These are phyloP conservation scores for Fusarium globosum DNA, from an alignment of 2,329 filamentous ascomycete species.

Conservation along the genomic window DNA sequence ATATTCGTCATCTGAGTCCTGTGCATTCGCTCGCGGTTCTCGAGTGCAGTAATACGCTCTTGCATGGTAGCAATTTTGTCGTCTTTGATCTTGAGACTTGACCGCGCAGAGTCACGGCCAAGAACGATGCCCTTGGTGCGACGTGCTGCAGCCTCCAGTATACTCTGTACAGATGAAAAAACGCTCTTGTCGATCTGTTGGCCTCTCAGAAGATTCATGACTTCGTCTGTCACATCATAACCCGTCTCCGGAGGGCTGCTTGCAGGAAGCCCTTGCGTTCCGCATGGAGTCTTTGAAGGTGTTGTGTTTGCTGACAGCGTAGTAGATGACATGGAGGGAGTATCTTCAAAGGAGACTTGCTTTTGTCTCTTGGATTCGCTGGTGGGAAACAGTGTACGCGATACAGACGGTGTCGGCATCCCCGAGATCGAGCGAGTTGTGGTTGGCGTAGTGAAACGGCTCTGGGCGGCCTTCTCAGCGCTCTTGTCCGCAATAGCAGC, in stretches of 20 bases:
- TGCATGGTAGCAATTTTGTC: slow-evolving; percentile 52
- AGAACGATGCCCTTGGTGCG: slow-evolving; percentile 69
- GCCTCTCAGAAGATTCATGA: slow-evolving; percentile 61
- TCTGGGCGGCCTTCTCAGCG: slow-evolving; percentile 41
- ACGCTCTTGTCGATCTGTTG: slow-evolving; percentile 54
- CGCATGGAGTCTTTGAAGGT: slow-evolving; percentile 9
- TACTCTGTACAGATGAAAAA: slow-evolving; percentile 51
- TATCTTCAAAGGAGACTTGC: slow-evolving; percentile 48
- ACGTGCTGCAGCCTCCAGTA: slow-evolving; percentile 67
- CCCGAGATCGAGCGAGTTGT: slow-evolving; percentile 37
- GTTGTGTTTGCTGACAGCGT: slow-evolving; percentile 31
- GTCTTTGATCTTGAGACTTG: slow-evolving; percentile 72
- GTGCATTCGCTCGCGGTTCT: slow-evolving; percentile 50
- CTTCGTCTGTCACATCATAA: slow-evolving; percentile 56
- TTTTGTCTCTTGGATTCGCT: slow-evolving; percentile 48
- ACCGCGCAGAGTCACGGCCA: slow-evolving; percentile 74
- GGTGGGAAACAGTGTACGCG: slow-evolving; percentile 52
- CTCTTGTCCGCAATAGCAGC: slow-evolving; percentile 51
- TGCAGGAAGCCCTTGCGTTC: slow-evolving; percentile 12
- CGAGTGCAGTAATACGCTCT: slow-evolving; percentile 52
- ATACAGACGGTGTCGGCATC: slow-evolving; percentile 51
- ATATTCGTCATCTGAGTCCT: slow-evolving; percentile 51
- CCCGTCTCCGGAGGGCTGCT: slow-evolving; percentile 28
- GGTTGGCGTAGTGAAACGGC: slow-evolving; percentile 43
- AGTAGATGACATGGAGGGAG: slow-evolving; percentile 14